Base-by-base conservation (phyloP, 2,329 filamentous ascomycete genomes). In the Hymenoscyphus infarciens region DNA sequence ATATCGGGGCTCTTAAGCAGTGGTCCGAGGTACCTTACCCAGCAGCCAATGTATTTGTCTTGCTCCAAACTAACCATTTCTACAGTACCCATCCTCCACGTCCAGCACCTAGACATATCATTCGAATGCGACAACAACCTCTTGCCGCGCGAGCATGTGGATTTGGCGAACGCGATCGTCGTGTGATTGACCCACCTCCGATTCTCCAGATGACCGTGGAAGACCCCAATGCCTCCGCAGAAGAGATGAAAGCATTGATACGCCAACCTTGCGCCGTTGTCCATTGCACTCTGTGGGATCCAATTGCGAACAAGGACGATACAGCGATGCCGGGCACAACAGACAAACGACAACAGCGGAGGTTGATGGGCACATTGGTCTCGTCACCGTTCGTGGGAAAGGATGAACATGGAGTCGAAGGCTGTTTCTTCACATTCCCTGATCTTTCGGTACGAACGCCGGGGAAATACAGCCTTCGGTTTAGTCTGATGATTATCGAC, bases 391-490 rank as follows among this genome's bases (percentile, higher is more conserved):
- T 92, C 68, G 85, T 90, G 5, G 90, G 89, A 7, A 81, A 84
- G 60, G 91, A 95, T 72, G 90, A 94, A 71, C 80, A 86, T 60
- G 85, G 86, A 60, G 76, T 84, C 25, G 88, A 92, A 66, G 90
- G 91, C 1, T 92, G 88, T 71, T 95, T 94, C 79, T 95, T 94
- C 75, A 91, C 89, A 73, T 95, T 95, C 73, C 88, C 90, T 0
- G 91, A 95, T 72, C 80, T 95, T 22, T 92, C 89, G 3, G 92
- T 90, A 73, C 84, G 91, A 38, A 92, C 88, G 0, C 87, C 90
- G 1, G 91, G 91, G 22, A 80, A 80, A n/a, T 95, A 90, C 74
- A 82, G 89, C 19, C 81, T 95, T 61, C 86, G 85, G 56, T 94
- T 95, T 74, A 85, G 85, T 42, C 80, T 94, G 25, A 85, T 92